A percentile compares a stretch with the other conserved stretches of the same genome.
phyloP scores from a whole-genome alignment of 305 asterid species.

The Vinca major region DNA sequence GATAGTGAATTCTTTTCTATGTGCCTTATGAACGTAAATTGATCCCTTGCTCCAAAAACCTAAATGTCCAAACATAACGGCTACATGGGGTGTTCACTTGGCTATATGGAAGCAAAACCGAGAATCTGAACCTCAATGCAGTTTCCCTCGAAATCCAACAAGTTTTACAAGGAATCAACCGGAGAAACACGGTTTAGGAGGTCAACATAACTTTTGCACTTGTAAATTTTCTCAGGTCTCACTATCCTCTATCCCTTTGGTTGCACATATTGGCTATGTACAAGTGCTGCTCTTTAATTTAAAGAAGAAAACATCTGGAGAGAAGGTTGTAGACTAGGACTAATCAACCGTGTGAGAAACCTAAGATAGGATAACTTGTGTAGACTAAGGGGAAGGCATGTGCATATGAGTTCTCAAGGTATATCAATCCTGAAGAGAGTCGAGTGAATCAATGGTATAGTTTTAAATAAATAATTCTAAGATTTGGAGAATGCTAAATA shows the following conservation, averaged over 20 bases:
- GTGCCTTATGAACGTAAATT: not conserved
- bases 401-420: not conserved
- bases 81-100: not conserved
- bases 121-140: slow-evolving; percentile 1
- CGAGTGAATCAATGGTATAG: not conserved
- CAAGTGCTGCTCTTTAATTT: slow-evolving; percentile 1
- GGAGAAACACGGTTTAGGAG: not conserved
- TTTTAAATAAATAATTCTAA: not conserved
- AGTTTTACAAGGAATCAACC: not conserved
- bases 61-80: not conserved
- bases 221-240: not conserved
- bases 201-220: not conserved
- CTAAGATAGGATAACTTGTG: not conserved
- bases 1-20: not conserved
- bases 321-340: not conserved
- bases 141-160: not conserved
- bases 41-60: slow-evolving; percentile 2
- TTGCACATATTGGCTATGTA: not conserved
- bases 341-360: not conserved
- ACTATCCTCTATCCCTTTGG: not conserved
- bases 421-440: not conserved
- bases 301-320: not conserved
- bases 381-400: not conserved
- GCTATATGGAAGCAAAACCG: not conserved
- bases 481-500: not conserved